Evolutionary conservation across 129 eudicot genomes (phyloP).

Genomic region (Heracleum sosnowskyi): DNA sequence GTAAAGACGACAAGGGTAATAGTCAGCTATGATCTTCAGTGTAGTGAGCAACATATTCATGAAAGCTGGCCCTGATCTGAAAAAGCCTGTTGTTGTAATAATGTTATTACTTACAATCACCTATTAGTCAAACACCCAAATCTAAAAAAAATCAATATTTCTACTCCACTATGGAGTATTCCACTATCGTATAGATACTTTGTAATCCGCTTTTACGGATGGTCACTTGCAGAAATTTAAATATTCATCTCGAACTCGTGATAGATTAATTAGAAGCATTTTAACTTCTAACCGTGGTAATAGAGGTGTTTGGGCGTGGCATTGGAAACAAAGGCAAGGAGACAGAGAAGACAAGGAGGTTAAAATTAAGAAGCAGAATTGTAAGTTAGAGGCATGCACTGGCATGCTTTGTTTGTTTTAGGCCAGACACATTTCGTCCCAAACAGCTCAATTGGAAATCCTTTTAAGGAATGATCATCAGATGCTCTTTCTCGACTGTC

Average conservation of each 20-base stretch:
- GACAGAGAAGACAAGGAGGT: background rate
- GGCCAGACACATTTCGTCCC: background rate
- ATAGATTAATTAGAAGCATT: background rate
- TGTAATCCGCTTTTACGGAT: background rate
- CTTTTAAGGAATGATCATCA: conserved; percentile 46
- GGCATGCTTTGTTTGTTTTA: background rate
- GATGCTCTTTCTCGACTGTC: conserved; percentile 14
- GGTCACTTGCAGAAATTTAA: background rate
- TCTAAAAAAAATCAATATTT: background rate
- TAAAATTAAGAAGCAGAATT: background rate
- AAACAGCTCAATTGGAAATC: background rate
- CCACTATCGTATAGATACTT: background rate
- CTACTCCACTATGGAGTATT: conserved; percentile 5
- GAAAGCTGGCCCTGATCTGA: conserved; percentile 94
- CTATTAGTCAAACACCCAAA: background rate
- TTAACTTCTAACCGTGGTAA: background rate
- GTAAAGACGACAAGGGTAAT: conserved; percentile 80
- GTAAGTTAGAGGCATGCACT: background rate
- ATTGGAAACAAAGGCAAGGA: conserved; percentile 22
- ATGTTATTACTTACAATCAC: background rate
- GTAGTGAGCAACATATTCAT: conserved; percentile 83
- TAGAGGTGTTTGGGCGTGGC: conserved; percentile 44
- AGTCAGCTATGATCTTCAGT: conserved; percentile 72
- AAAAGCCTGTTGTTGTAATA: conserved; percentile 63
- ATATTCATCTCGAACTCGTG: background rate